Percentiles rank a stretch among this genome's conserved stretches.
Conservation (phyloP, 1,284 basidiomycete species). For the Apiotrichum sp. region DNA sequence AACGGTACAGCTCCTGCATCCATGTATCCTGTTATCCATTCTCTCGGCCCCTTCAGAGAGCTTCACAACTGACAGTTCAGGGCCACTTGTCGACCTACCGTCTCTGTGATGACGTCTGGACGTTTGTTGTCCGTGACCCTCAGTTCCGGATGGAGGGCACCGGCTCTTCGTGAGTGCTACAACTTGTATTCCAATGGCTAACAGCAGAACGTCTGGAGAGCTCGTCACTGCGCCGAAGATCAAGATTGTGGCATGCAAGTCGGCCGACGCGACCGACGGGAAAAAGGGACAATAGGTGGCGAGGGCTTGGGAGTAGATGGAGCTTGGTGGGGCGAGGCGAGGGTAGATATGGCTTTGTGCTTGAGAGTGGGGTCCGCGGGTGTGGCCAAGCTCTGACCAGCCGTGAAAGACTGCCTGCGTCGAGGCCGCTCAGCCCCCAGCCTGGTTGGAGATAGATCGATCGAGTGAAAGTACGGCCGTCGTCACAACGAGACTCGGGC, state of each 20-base stretch:
- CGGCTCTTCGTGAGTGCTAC: slow-evolving; percentile 29
- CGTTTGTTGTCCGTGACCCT: slow-evolving; percentile 86
- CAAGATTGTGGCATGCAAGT: slow-evolving; percentile 95
- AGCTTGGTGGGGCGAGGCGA: too few species aligned
- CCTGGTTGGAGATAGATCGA: too few species aligned
- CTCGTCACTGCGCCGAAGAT: slow-evolving; percentile 64
- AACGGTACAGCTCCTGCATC: too few species aligned
- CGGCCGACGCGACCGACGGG: slow-evolving; percentile 68
- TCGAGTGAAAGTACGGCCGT: too few species aligned
- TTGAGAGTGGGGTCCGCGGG: too few species aligned
- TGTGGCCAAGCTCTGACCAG: too few species aligned
- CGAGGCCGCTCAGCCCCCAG: too few species aligned
- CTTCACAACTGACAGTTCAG: slow-evolving; percentile 45
- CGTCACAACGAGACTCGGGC: background rate
- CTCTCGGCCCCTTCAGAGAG: too few species aligned
- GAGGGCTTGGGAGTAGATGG: background rate
- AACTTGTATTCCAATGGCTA: background rate
- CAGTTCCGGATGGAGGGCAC: slow-evolving; percentile 92
- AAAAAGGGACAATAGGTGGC: slow-evolving; percentile 22
- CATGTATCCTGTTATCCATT: too few species aligned
- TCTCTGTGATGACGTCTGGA: slow-evolving; percentile 96
- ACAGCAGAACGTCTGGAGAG: slow-evolving; percentile 24
- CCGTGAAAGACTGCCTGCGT: too few species aligned
- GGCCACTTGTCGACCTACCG: slow-evolving; percentile 86
- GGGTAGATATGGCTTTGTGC: too few species aligned